Evolutionary conservation across 2,329 filamentous ascomycete species (phyloP), one percentile per base, ranked within the genome.

Genomic region (Fusarium algeriense): DNA sequence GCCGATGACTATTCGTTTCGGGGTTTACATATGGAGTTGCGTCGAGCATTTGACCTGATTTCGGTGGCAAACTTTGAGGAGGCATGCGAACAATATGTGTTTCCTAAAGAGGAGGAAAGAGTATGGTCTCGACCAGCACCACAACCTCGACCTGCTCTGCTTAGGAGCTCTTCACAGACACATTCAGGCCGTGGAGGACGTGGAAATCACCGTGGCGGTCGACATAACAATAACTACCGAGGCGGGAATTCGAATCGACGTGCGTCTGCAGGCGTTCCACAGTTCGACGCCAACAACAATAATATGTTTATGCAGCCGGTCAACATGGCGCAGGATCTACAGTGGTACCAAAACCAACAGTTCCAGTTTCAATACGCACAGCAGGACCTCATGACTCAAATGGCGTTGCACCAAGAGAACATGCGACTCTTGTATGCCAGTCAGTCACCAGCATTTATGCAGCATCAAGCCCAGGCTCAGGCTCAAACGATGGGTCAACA

Each of bases 1-100:
- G 96, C 94, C 12, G 96, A 99, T 78, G 95, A 97, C 79, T 97
- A 93, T 45, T 95, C 96, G 1, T 98, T 97, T 82, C 90, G 92
- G 54, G 96, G 96, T 3, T 88, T 99, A 34, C 96, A 99, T 79
- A 81, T 94, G 73, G 96, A 99, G 81, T 85, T 99, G 53, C 90
- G 96, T 67, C 88, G 94, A 72, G 96, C 96, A 2, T 98, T 97
- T 78, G 92, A 94, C 63, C 82, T 94, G 60, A 88, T 98, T 20
- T 90, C 92, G 3, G 88, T 92, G 55, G 93, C 90, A 26, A 93
- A 96, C 75, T 85, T 99, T 46, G 88, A 90, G 7, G 91, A 94
- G 76, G 95, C 92, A 78, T 98, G 95, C 80, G 93, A 97, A 79
- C 89, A 95, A 78, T 99, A 91, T 77, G 90, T 93, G 62, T 98